These are phyloP conservation scores for Dioszegia crocea DNA, from an alignment of 768 basidiomycete species.

Conservation along the genomic window DNA sequence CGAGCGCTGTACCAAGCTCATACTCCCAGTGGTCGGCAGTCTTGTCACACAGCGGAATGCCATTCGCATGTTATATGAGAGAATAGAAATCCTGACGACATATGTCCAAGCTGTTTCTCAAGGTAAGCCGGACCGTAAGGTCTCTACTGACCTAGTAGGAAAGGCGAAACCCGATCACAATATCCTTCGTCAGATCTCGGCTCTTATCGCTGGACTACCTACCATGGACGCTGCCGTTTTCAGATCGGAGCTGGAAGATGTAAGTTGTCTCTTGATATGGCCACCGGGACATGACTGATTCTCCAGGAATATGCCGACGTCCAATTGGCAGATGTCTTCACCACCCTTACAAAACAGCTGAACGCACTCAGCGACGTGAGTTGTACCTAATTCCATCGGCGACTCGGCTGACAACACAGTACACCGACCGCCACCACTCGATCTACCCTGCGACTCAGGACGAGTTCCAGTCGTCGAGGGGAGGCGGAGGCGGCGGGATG, in stretches of 20 bases:
- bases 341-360: constrained; percentile 81
- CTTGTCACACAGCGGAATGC: constrained; percentile 88
- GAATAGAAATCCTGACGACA: constrained; percentile 76
- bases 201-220: constrained; percentile 80
- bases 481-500: background rate
- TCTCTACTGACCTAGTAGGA: constrained; percentile 54
- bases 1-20: background rate
- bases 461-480: background rate
- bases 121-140: constrained; percentile 54
- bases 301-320: constrained; percentile 90
- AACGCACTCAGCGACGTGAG: constrained; percentile 83
- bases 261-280: constrained; percentile 47
- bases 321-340: constrained; percentile 82
- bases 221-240: constrained; percentile 78
- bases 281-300: background rate
- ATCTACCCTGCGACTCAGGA: constrained; percentile 6
- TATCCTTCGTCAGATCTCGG: constrained; percentile 75
- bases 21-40: constrained; percentile 72
- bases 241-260: constrained; percentile 82
- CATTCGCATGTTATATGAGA: constrained; percentile 91
- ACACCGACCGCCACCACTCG: constrained; percentile 10
- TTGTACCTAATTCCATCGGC: background rate
- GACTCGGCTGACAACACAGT: constrained; percentile 12
- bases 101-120: constrained; percentile 75
- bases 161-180: constrained; percentile 71